Percentiles rank a stretch among this genome's conserved stretches.
These are phyloP conservation scores for Stachybotrys echinatus DNA, from an alignment of 2,329 filamentous ascomycete genomes.

Conservation along the genomic window DNA sequence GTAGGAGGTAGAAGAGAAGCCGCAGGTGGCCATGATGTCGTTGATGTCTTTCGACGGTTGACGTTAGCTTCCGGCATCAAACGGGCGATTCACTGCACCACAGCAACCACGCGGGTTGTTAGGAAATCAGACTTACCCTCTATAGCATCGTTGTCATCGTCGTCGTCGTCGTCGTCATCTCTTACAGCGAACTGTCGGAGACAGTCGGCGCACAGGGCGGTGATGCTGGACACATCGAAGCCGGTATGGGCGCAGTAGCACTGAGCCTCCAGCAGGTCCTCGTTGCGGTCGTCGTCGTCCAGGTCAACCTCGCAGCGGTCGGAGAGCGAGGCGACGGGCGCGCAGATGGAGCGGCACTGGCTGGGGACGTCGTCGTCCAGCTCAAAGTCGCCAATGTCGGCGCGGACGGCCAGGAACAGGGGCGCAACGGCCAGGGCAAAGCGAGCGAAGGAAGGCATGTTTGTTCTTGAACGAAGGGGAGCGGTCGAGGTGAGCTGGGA, in stretches of 20 bases:
- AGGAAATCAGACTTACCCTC: slow-evolving; percentile 9
- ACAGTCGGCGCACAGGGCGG: slow-evolving; percentile 31
- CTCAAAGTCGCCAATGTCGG: slow-evolving; percentile 25
- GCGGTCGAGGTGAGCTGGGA: background rate
- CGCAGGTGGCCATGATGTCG: slow-evolving; percentile 26
- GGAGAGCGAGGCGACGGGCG: slow-evolving; percentile 27
- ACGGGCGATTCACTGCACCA: too few species aligned
- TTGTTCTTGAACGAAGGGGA: background rate
- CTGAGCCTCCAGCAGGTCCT: slow-evolving; percentile 30
- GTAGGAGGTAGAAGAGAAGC: slow-evolving; percentile 25
- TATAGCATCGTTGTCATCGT: slow-evolving; percentile 11
- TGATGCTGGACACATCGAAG: slow-evolving; percentile 29
- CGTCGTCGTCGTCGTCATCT: slow-evolving; percentile 13
- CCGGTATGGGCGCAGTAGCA: slow-evolving; percentile 35
- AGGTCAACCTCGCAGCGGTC: slow-evolving; percentile 28
- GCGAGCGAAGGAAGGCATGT: background rate
- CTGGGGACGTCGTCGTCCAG: slow-evolving; percentile 23
- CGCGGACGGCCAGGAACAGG: slow-evolving; percentile 20
- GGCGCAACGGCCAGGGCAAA: slow-evolving; percentile 22
- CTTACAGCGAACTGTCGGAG: slow-evolving; percentile 22
- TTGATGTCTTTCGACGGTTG: slow-evolving; percentile 21
- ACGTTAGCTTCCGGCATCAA: too few species aligned
- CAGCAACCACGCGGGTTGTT: background rate
- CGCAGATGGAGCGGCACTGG: slow-evolving; percentile 29
- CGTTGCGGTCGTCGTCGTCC: slow-evolving; percentile 20